These are phyloP conservation scores for Helotiales sp. DNA, from an alignment of 2,329 filamentous ascomycete genomes.

Conservation along the genomic window DNA sequence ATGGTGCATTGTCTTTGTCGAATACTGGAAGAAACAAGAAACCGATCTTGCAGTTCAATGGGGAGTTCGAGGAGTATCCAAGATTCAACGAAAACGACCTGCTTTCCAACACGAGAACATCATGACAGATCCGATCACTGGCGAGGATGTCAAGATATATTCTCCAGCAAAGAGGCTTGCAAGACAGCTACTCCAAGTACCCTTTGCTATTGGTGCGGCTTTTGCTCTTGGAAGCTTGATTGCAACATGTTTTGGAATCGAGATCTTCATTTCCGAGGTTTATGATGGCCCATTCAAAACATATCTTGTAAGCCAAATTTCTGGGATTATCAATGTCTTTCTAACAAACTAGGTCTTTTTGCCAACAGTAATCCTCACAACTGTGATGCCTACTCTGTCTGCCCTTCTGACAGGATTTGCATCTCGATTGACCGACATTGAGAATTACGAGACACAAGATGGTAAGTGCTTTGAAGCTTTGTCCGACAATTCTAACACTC, in stretches of 20 bases:
- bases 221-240: constrained; percentile 80
- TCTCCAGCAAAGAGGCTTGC: constrained; percentile 64
- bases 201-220: constrained; percentile 78
- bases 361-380: constrained; percentile 85
- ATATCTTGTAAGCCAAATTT: constrained; percentile 66
- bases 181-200: constrained; percentile 68
- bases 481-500: constrained; percentile 17
- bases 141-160: constrained; percentile 65
- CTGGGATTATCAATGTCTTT: not conserved
- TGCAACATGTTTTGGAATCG: constrained; percentile 84
- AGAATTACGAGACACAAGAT: constrained; percentile 92
- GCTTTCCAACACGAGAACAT: constrained; percentile 83
- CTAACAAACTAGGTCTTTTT: constrained; percentile 71
- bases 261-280: constrained; percentile 94
- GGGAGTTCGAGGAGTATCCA: constrained; percentile 84
- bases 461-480: constrained; percentile 45
- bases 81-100: constrained; percentile 76
- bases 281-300: constrained; percentile 88
- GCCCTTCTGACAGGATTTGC: constrained; percentile 78
- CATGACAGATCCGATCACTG: constrained; percentile 75
- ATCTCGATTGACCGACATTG: constrained; percentile 75
- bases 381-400: constrained; percentile 78
- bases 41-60: constrained; percentile 84
- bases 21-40: constrained; percentile 96
- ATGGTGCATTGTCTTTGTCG: constrained; percentile 90